These are phyloP conservation scores for Eremomyces bilateralis DNA, from an alignment of 495 filamentous ascomycete species.

Conservation along the genomic window DNA sequence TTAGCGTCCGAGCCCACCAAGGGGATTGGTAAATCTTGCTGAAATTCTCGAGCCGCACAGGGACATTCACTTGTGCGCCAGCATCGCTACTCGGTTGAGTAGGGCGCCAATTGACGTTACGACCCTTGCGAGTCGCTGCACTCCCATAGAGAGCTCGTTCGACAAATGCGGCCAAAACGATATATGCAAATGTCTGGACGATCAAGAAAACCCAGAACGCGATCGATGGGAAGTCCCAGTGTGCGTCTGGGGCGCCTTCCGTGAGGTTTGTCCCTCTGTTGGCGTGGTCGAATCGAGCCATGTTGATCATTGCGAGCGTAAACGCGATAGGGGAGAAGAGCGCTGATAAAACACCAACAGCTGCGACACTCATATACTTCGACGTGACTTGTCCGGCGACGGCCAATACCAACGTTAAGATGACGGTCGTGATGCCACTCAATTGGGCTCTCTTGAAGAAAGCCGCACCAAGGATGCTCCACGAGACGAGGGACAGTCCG, in stretches of 20 bases:
- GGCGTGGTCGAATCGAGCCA: conserved; percentile 45
- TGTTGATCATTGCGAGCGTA: conserved; percentile 43
- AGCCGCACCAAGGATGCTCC: conserved; percentile 44
- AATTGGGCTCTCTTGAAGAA: conserved; percentile 65
- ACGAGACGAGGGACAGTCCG: conserved; percentile 42
- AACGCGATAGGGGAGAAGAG: conserved; percentile 63
- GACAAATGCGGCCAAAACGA: conserved; percentile 43
- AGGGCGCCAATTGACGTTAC: conserved; percentile 22
- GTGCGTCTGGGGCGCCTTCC: conserved; percentile 32
- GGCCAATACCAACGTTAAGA: conserved; percentile 41
- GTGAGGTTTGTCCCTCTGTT: conserved; percentile 31
- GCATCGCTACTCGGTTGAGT: background rate
- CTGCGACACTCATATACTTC: conserved; percentile 26
- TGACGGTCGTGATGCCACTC: conserved; percentile 44
- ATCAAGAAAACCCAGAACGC: conserved; percentile 46
- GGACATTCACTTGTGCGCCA: conserved; percentile 1
- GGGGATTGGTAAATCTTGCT: conserved; percentile 54
- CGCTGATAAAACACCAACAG: conserved; percentile 39
- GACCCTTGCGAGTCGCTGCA: conserved; percentile 27
- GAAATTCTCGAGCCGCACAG: conserved; percentile 40
- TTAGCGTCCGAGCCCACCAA: conserved; percentile 26
- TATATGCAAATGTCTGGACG: conserved; percentile 52
- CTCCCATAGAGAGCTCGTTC: conserved; percentile 61
- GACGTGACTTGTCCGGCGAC: conserved; percentile 45
- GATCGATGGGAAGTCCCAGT: conserved; percentile 40